These are phyloP conservation scores for Diaporthe caulivora DNA, from an alignment of 2,329 filamentous ascomycete genomes.

Conservation along the genomic window DNA sequence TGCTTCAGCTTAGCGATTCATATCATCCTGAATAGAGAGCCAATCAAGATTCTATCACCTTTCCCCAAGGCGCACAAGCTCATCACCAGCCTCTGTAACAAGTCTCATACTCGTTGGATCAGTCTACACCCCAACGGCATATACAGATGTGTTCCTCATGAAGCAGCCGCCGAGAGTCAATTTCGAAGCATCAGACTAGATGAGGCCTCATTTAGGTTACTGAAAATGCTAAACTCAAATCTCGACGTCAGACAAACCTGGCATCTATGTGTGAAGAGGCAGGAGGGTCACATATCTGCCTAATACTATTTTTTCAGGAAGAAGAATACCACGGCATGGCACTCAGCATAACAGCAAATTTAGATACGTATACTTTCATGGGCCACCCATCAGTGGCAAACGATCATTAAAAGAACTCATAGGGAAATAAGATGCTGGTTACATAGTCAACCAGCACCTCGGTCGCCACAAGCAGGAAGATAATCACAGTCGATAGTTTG, in stretches of 20 bases:
- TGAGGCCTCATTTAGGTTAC: not conserved
- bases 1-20: not conserved
- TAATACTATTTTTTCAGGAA: not conserved
- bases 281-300: not conserved
- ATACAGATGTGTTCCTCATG: not conserved
- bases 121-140: not conserved
- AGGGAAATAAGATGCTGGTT: not conserved
- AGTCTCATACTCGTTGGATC: not conserved
- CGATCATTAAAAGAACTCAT: not conserved
- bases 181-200: not conserved
- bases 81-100: not conserved
- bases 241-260: not conserved
- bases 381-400: not conserved
- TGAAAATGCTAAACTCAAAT: not conserved
- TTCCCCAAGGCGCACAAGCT: not conserved
- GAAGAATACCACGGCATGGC: no score
- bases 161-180: not conserved
- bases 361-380: not conserved
- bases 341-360: not conserved
- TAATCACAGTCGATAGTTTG: not conserved
- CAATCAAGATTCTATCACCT: rapidly evolving
- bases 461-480: not conserved
- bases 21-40: not conserved
- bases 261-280: not conserved
- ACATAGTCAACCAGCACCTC: not conserved